Evolutionary conservation across 179 eudicot genomes (phyloP), one percentile per base, ranked within the genome.

Genomic region (Gypsophila paniculata): DNA sequence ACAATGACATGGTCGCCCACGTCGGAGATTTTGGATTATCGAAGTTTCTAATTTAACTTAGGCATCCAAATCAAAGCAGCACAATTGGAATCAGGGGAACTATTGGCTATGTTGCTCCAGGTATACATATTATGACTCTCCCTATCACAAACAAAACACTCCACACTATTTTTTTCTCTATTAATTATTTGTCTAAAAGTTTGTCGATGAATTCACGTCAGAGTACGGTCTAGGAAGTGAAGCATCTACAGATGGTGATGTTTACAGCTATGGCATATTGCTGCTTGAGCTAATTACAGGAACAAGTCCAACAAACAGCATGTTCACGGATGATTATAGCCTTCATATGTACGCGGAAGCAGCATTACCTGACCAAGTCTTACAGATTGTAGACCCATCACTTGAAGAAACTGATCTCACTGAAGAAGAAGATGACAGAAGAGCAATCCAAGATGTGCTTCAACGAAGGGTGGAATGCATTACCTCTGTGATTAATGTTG

Each of bases 211-310:
- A n/a, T n/a, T n/a, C 19, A 22, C 44, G 17, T 36, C 65, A 74
- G 81, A 78, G 42, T 74, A 78, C 29, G 81, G 81, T 0, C 17
- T 69, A 0, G 77, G 81, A 62, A 62, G 65, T 17, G 21, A 13
- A 15, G 49, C 32, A 46, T 59, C 64, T 11, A 60, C 64, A 26
- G 38, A 60, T 4, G 64, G 64, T 2, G 23, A 62, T 36, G 48
- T 79, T 7, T 79, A 79, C 42, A 79, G 76, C 49, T 79, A 39
- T 52, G 78, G 75, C 5, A 75, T 79, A 39, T 17, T 74, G 10
- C n/a, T 75, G 36, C 44, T 75, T 11, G 82, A 79, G 71, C 61
- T 75, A 25, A 63, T 79, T 23, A 74, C 65, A 0, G 57, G 58
- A 26, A 75, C 34, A 34, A 65, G 32, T 18, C 82, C 78, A 3